Evolutionary conservation across 176 grass and related monocot genomes (phyloP), one percentile per base, ranked within the genome.

Genomic region (Poa annua): DNA sequence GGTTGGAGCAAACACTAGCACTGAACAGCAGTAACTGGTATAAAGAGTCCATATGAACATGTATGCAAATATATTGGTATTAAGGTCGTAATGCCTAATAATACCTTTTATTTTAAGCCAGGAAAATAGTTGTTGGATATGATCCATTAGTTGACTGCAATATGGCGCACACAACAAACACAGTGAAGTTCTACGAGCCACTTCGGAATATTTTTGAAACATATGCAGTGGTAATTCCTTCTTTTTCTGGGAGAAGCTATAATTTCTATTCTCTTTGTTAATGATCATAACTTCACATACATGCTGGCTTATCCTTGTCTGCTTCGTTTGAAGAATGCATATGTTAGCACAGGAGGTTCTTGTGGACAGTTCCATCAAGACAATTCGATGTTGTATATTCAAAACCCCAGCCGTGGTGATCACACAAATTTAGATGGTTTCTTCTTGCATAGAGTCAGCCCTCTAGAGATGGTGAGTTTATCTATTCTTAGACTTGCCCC

Each of bases 111-210:
- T 14, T 72, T 76, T 78, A 82, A 89, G 65, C 32, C 73, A 89
- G 88, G 88, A 86, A 89, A 82, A 78, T 89, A 82, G 88, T 78
- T 66, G 79, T 86, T 82, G 88, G 88, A 78, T 86, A 66, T 50
- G 7, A 86, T 73, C 66, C 83, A 2, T 73, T 89, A 73, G 36
- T 82, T 64, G 65, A 77, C 57, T 89, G 83, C 59, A 53, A 68
- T 17, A 55, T 72, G 26, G 20, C 9, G 1, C 54, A 56, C 34
- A 49, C 45, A 39, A 55, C 35, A 36, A 66, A 78, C 72, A 38
- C 0, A 53, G 29, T 26, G 24, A 72, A 66, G 47, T 57, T 86
- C 13, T 56, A 10, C 0, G 5, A n/a, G 4, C 83, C 74, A 3
- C 24, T 89, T 73, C 79, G 26, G 29, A 73, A 0, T 21, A 82